These are phyloP conservation scores for Graphilbum fragrans DNA, from an alignment of 2,329 filamentous ascomycete genomes.

Conservation along the genomic window DNA sequence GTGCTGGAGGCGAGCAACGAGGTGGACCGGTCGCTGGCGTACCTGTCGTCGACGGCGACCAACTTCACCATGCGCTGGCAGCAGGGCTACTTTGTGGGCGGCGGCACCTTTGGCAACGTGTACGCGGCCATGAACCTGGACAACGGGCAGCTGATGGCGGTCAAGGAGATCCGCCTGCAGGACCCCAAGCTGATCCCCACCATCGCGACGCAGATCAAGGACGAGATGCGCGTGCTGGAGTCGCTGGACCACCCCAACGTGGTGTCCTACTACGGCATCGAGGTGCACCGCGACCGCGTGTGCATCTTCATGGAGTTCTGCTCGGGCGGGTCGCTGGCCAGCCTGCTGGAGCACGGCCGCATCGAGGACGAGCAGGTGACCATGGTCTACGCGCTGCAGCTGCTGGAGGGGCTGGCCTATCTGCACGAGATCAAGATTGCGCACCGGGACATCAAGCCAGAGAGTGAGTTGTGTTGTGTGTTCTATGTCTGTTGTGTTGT, in stretches of 20 bases:
- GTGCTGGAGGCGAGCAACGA: conserved; percentile 93
- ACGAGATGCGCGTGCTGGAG: conserved; percentile 95
- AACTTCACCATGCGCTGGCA: conserved; percentile 97
- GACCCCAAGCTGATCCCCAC: conserved; percentile 93
- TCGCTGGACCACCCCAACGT: conserved; percentile 95
- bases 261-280: conserved; percentile 94
- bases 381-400: conserved; percentile 89
- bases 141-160: conserved; percentile 91
- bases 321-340: conserved; percentile 83
- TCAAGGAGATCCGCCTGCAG: conserved; percentile 95
- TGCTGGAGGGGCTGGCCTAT: conserved; percentile 88
- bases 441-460: conserved; percentile 95
- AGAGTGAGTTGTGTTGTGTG: conserved; percentile 51
- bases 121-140: conserved; percentile 97
- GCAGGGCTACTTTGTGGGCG: conserved; percentile 95
- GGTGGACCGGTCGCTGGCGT: conserved; percentile 87
- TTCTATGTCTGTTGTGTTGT: background rate
- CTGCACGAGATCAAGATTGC: conserved; percentile 85
- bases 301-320: conserved; percentile 99
- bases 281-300: conserved; percentile 97
- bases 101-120: conserved; percentile 93
- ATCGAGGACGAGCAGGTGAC: conserved; percentile 98
- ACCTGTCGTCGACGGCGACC: conserved; percentile 83
- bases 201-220: conserved; percentile 84
- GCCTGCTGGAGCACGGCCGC: conserved; percentile 81